Evolutionary conservation across 352 stramenopile species (phyloP), one percentile per base, ranked within the genome.

Genomic region (Pythium utonaiense): DNA sequence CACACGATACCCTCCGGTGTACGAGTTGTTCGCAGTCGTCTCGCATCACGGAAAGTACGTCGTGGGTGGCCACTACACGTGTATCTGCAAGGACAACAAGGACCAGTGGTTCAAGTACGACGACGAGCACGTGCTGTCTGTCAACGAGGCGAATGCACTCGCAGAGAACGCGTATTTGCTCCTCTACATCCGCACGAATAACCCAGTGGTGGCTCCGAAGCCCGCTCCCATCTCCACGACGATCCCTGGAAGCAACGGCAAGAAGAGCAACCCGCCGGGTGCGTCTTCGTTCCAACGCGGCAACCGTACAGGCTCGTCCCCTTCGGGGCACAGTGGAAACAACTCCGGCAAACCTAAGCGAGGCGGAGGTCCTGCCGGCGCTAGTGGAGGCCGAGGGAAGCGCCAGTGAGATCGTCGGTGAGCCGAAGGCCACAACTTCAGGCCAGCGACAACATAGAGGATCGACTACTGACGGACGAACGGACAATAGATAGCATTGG

Each of bases 21-120:
- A 94, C 65, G 82, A 92, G 51, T 72, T 94, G 9, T 94, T 92
- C 71, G 83, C 85, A 0, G 85, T 94, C 19, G 83, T 94, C 6
- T 90, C 83, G 14, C 85, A 94, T 49, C 66, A 91, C 14, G 85
- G 85, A 53, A 89, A 91, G 52, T 86, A 86, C 33, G 80, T 91
- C 19, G 78, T 91, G 0, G 85, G 85, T 21, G 85, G 85, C 3
- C 85, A 94, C 67, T 94, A 94, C 68, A 94, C 85, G 40, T 83
- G 79, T 14, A 71, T 92, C 31, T 94, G 85, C 42, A 83, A 83
- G 19, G 85, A 94, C 71, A 91, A 91, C 69, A 94, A 93, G 57
- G 85, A 93, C 58, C 85, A 94, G 69, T 94, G 85, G 85, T 91
- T 89, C 67, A 75, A 76, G 38, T 94, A 84, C 53, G 71, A 94